Evolutionary conservation across 257 asterid genomes (phyloP).

Genomic region (Petrea volubilis): DNA sequence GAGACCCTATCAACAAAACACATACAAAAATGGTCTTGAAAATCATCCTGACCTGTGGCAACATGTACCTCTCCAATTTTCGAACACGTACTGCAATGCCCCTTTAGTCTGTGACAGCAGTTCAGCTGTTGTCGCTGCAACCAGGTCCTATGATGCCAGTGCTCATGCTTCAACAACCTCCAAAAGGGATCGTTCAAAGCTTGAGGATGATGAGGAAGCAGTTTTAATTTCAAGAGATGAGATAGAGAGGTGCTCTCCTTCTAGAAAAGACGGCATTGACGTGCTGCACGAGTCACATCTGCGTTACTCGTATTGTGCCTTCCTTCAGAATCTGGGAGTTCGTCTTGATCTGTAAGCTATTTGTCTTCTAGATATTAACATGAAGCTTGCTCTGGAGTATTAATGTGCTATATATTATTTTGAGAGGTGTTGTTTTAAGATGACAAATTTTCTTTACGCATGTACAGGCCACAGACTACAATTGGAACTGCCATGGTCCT

Average conservation of each 20-base stretch:
- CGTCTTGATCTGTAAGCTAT: conserved; percentile 68
- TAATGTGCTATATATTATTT: neutral
- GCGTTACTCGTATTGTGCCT: conserved; percentile 76
- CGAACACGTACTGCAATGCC: conserved; percentile 18
- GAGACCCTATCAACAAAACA: conserved; percentile 38
- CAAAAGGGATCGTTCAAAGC: conserved; percentile 54
- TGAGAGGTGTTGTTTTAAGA: neutral
- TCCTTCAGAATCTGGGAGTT: conserved; percentile 71
- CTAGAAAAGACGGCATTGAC: conserved; percentile 84
- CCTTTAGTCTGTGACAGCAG: conserved; percentile 15
- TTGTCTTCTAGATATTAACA: conserved; percentile 2
- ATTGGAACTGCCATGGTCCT: conserved; percentile 84
- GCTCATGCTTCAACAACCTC: conserved; percentile 29
- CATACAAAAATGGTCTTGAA: conserved; percentile 6
- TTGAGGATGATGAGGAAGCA: conserved; percentile 58
- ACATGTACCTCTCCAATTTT: conserved; percentile 20
- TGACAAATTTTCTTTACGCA: neutral
- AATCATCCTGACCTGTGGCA: conserved; percentile 6
- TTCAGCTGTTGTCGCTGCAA: conserved; percentile 30
- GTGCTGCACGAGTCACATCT: conserved; percentile 57
- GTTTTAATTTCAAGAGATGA: conserved; percentile 67
- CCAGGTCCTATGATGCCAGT: conserved; percentile 27
- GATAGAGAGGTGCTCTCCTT: conserved; percentile 76
- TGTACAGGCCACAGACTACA: conserved; percentile 75
- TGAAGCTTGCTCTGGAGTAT: neutral